Evolutionary conservation across 805 yeast genomes (phyloP), one percentile per base, ranked within the genome.

Genomic region (Jamesozyma lodderae): DNA sequence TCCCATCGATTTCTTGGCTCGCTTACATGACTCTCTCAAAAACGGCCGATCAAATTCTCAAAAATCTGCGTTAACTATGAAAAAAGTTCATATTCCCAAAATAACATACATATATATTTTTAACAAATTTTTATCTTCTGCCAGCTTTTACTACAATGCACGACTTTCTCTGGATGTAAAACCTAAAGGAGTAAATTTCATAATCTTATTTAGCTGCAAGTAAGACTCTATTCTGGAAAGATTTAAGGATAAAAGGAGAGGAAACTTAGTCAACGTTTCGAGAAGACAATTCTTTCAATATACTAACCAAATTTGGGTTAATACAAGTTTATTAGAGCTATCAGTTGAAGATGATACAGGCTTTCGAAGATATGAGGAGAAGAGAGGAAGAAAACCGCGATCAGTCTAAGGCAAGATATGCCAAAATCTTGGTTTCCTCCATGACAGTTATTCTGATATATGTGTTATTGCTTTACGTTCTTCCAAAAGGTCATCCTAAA

Each of bases 401-500:
- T 29, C 20, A 6, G n/a, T 6, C 16, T 13, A 29, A 29, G 11
- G n/a, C 32, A 29, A 29, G 13, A 29, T 13, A 13, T 29, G 32
- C 32, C 32, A 29, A 29, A 8, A 29, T 29, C n/a, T 14, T 29
- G 32, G 18, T 14, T 29, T 13, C 32, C 18, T 14, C 13, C 16
- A 29, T 29, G n/a, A 29, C 32, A 16, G 32, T 29, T 29, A 16
- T 29, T 29, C 18, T 29, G 16, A 29, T 29, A 29, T 29, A 29
- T 29, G 32, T 29, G 20, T 29, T 29, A 16, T 16, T 29, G 18
- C 32, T 29, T 29, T 29, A 29, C 16, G 32, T 29, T 16, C 16
- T 29, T 13, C 32, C 32, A 29, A 13, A 29, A 29, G 16, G 20
- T 17, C 32, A 29, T 7, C 16, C 32, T 16, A 29, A 16, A 16